These are phyloP conservation scores for Coprinopsis strossmayeri DNA, from an alignment of 768 basidiomycete species.

Conservation along the genomic window DNA sequence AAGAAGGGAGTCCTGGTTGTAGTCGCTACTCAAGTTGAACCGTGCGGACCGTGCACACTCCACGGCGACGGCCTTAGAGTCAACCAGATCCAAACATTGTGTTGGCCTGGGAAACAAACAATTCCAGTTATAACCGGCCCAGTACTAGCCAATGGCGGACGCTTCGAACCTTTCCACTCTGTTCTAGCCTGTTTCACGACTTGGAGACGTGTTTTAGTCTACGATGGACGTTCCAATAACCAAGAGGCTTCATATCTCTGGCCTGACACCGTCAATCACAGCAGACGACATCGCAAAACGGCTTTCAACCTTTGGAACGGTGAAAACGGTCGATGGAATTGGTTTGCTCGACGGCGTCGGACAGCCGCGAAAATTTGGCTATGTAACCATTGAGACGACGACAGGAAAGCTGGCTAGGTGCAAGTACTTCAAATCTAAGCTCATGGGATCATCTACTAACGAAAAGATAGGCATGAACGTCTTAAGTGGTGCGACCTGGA, in stretches of 20 bases:
- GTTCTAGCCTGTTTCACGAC: too few relatives aligned
- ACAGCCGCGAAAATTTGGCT: constrained; percentile 64
- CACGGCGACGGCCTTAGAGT: too few relatives aligned
- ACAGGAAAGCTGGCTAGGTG: constrained; percentile 57
- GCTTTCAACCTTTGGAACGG: constrained; percentile 60
- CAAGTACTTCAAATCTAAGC: constrained; percentile 24
- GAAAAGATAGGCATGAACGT: constrained; percentile 55
- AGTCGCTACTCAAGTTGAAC: too few relatives aligned
- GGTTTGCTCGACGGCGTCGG: constrained; percentile 59
- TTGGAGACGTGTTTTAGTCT: too few relatives aligned
- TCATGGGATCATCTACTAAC: constrained; percentile 2
- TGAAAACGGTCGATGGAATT: constrained; percentile 65
- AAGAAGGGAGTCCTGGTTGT: too few relatives aligned
- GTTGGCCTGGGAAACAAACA: too few relatives aligned
- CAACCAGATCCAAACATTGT: too few relatives aligned
- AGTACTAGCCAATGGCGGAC: too few relatives aligned
- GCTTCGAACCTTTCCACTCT: too few relatives aligned
- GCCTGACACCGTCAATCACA: constrained; percentile 62
- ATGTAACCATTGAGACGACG: constrained; percentile 64
- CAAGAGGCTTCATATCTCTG: constrained; percentile 70
- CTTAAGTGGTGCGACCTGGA: constrained; percentile 80
- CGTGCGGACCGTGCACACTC: too few relatives aligned
- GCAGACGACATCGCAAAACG: constrained; percentile 49
- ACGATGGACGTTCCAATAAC: constrained; percentile 26
- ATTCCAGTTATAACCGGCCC: too few relatives aligned